phyloP scores from a whole-genome alignment of 192 early-diverging fungal species.

The Oehlia diaphana region DNA sequence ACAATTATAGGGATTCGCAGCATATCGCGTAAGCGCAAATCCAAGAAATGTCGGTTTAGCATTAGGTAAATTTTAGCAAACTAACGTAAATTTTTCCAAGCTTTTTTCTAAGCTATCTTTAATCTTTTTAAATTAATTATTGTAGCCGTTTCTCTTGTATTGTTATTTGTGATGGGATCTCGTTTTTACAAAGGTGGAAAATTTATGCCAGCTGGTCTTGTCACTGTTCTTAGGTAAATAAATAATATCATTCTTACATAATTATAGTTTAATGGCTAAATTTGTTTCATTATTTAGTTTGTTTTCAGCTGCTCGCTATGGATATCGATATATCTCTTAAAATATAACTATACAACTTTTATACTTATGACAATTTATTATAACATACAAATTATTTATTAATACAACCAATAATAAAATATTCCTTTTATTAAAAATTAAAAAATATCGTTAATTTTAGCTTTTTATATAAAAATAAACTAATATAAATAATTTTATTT shows the following conservation, averaged over 20 bases:
- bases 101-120: neutral
- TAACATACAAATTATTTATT: too few species aligned
- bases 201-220: constrained; percentile 50
- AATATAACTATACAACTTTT: too few species aligned
- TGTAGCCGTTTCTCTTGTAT: constrained; percentile 29
- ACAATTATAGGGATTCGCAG: constrained; percentile 26
- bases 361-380: too few species aligned
- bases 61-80: constrained; percentile 32
- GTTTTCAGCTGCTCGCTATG: constrained; percentile 20
- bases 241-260: neutral
- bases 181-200: constrained; percentile 41
- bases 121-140: constrained; percentile 11
- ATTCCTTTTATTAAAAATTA: too few species aligned
- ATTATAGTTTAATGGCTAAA: neutral
- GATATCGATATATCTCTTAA: neutral
- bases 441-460: too few species aligned
- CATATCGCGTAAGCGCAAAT: constrained; percentile 34
- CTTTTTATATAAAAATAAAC: too few species aligned
- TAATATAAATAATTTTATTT: too few species aligned
- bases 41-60: constrained; percentile 32
- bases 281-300: constrained; percentile 11
- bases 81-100: neutral
- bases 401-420: too few species aligned
- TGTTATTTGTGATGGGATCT: constrained; percentile 42
- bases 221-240: constrained; percentile 41